Evolutionary conservation across 768 basidiomycete genomes (phyloP).

Genomic region (Boletus subparvulus): DNA sequence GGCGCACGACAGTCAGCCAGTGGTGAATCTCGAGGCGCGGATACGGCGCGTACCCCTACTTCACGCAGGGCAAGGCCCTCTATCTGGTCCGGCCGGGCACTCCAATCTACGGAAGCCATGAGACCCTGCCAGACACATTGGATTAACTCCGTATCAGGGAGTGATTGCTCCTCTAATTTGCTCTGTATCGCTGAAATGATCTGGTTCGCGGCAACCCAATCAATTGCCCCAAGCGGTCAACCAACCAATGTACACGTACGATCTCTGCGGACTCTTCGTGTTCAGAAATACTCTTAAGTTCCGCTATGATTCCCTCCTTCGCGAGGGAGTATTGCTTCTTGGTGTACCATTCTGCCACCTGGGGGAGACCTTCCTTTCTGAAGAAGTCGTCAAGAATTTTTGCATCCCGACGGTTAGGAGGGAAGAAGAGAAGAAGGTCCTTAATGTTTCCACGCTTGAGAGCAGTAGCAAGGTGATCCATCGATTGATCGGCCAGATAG

Average conservation of each 20-base stretch:
- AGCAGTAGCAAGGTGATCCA: slow-evolving; percentile 84
- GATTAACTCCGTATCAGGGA: slow-evolving; percentile 83
- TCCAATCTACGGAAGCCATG: slow-evolving; percentile 86
- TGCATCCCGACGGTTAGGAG: slow-evolving; percentile 72
- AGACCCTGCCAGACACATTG: slow-evolving; percentile 92
- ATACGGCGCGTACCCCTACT: slow-evolving; percentile 62
- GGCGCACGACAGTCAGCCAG: background rate
- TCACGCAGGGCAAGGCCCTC: slow-evolving; percentile 86
- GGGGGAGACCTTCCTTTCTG: slow-evolving; percentile 70
- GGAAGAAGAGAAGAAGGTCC: slow-evolving; percentile 87
- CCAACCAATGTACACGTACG: slow-evolving; percentile 41
- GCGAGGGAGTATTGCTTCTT: slow-evolving; percentile 85
- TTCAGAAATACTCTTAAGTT: slow-evolving; percentile 68
- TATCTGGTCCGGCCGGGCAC: slow-evolving; percentile 86
- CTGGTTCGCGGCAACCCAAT: slow-evolving; percentile 38
- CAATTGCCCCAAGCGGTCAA: slow-evolving; percentile 1
- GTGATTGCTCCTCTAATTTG: slow-evolving; percentile 73
- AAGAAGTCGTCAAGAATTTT: slow-evolving; percentile 84
- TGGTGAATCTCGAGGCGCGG: background rate
- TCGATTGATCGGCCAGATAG: slow-evolving; percentile 77
- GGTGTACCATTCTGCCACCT: slow-evolving; percentile 91
- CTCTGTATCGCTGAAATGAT: slow-evolving; percentile 72
- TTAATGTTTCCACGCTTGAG: slow-evolving; percentile 84
- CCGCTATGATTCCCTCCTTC: slow-evolving; percentile 71
- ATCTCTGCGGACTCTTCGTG: slow-evolving; percentile 66